phyloP scores from a whole-genome alignment of 2,329 filamentous ascomycete genomes.

The Intubia oerlemansii region DNA sequence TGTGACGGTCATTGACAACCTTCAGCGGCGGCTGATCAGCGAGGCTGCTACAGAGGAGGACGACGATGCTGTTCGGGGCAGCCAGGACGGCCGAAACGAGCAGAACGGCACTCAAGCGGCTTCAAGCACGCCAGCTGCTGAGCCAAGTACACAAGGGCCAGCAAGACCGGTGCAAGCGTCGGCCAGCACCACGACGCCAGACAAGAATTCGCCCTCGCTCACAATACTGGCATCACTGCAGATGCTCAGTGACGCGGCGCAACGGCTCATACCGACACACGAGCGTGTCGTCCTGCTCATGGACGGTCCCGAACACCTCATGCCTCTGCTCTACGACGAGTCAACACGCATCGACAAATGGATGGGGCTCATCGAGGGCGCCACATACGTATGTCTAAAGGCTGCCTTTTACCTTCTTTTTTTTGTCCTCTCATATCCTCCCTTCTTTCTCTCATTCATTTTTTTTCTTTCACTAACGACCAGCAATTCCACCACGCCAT shows the following conservation, averaged over 20 bases:
- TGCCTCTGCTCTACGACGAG: conserved; percentile 3
- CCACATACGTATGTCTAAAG: conserved; percentile 3
- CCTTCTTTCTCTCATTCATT: not conserved
- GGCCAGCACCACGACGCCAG: no score
- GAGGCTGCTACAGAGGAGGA: not conserved
- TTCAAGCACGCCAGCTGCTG: no score
- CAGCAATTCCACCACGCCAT: conserved; percentile 8
- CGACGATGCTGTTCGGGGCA: no score
- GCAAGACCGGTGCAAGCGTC: no score
- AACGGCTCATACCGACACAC: conserved; percentile 1
- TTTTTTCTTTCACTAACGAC: not conserved
- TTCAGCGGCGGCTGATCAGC: conserved; percentile 3
- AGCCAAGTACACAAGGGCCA: no score
- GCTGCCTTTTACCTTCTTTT: not conserved
- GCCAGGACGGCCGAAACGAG: no score
- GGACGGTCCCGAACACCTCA: conserved; percentile 6
- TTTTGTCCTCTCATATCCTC: no score
- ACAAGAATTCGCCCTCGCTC: not conserved
- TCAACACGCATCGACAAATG: conserved; percentile 2
- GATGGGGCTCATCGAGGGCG: conserved; percentile 3
- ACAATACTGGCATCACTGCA: conserved; percentile 4
- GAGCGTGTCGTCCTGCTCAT: conserved; percentile 5
- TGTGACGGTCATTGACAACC: conserved; percentile 5
- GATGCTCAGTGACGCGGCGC: conserved; percentile 4
- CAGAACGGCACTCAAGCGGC: no score